Conservation (phyloP, 352 stramenopile genomes). For the Phytophthora pini region DNA sequence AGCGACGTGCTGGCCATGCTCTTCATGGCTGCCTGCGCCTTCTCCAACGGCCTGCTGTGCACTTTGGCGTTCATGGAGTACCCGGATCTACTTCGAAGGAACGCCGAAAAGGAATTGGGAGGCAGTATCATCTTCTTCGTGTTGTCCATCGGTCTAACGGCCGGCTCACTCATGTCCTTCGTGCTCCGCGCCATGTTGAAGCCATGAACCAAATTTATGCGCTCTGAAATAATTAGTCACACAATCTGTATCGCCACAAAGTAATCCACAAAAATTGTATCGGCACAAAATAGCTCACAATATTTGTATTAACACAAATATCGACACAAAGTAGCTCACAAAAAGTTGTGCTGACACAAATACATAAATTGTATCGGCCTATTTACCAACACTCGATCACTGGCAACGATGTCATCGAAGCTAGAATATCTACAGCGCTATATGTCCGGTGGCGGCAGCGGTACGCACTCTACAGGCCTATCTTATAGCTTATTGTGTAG, state of each 20-base stretch:
- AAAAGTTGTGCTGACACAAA: not conserved
- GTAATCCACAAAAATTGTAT: not conserved
- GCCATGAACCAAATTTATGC: constrained; percentile 37
- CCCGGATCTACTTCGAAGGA: constrained; percentile 54
- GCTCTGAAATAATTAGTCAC: not conserved
- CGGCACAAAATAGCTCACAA: not conserved
- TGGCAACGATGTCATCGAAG: constrained; percentile 63
- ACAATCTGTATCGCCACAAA: not conserved
- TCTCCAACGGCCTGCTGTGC: constrained; percentile 77
- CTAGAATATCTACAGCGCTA: constrained; percentile 85
- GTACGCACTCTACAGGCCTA: constrained; percentile 22
- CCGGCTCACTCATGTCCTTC: constrained; percentile 81
- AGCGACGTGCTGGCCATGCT: constrained; percentile 70
- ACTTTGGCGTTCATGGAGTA: constrained; percentile 86
- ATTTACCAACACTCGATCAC: not conserved
- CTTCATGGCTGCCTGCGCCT: constrained; percentile 63
- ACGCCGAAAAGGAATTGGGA: constrained; percentile 73
- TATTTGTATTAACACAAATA: no score
- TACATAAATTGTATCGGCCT: not conserved
- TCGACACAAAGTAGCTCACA: constrained; percentile 9
- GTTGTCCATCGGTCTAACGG: constrained; percentile 73
- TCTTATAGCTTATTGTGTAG: not conserved
- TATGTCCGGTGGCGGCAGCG: constrained; percentile 45
- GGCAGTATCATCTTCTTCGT: constrained; percentile 88
- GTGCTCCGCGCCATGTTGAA: constrained; percentile 79